These are phyloP conservation scores for Aureobasidium pullulans DNA, from an alignment of 2,329 filamentous ascomycete species.

Conservation along the genomic window DNA sequence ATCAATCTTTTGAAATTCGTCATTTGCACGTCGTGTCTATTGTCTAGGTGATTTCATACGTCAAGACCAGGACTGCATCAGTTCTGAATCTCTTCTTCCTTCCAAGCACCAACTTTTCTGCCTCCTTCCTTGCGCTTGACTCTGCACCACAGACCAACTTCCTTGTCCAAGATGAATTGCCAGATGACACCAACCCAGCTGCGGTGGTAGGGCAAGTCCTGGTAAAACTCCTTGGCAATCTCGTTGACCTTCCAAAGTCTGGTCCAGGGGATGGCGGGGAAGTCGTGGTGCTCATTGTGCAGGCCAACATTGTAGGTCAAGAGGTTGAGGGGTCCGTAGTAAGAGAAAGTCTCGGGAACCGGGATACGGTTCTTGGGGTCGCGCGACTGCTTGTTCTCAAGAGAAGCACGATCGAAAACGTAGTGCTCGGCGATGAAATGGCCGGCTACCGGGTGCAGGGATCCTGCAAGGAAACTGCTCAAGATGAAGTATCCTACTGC, in stretches of 20 bases:
- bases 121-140: slow-evolving; percentile 85
- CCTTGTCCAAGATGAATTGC: slow-evolving; percentile 88
- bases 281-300: slow-evolving; percentile 99
- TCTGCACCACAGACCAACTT: slow-evolving; percentile 82
- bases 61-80: background rate
- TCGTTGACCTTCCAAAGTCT: slow-evolving; percentile 67
- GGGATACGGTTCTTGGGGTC: slow-evolving; percentile 37
- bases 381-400: slow-evolving; percentile 35
- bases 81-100: slow-evolving; percentile 31
- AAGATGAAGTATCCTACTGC: slow-evolving; percentile 76
- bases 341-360: slow-evolving; percentile 88
- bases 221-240: slow-evolving; percentile 87
- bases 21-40: background rate
- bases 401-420: slow-evolving; percentile 44
- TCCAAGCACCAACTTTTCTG: slow-evolving; percentile 48
- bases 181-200: slow-evolving; percentile 93
- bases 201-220: slow-evolving; percentile 73
- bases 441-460: slow-evolving; percentile 85
- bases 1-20: background rate
- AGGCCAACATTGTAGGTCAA: slow-evolving; percentile 95
- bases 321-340: slow-evolving; percentile 88
- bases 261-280: slow-evolving; percentile 94
- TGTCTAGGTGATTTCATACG: background rate
- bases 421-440: slow-evolving; percentile 97
- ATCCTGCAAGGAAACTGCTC: slow-evolving; percentile 88